Evolutionary conservation across 1,139 yeast genomes (phyloP), one percentile per base, ranked within the genome.

Genomic region (Hansenula lynferdii): DNA sequence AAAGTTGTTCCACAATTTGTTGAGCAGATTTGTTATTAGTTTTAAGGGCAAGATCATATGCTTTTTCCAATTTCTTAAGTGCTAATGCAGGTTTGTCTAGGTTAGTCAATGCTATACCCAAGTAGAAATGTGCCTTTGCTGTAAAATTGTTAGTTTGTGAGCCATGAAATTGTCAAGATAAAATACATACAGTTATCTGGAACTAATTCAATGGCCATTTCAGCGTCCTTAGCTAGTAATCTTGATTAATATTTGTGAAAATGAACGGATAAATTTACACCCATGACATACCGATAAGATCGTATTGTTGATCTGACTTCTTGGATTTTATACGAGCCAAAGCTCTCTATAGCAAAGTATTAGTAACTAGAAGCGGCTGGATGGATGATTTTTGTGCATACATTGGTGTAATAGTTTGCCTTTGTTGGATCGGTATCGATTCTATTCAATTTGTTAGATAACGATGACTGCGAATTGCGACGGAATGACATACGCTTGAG

Each of bases 201-300:
- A 30, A 61, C 61, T n/a, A 59, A 39, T 18, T 55, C 57, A 20
- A 66, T 35, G 4, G 70, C 66, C 21, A 43, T 42, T n/a, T 51
- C 46, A 36, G 65, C 58, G 42, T 67, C 71, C 3, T 45, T 52
- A 11, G 51, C 47, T 10, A 23, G 8, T 11, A 23, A 23, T n/a
- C n/a, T 31, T 39, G 22, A 29, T 28, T 10, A 20, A 11, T 18
- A 23, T 36, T 25, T 10, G 20, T 9, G 14, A 23, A 20, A n/a
- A 23, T 4, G 6, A 39, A 34, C 52, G 51, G 40, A 51, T 25
- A 38, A 22, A 50, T 61, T 44, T 55, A 50, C 22, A 28, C 33
- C 14, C 11, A 37, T 26, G 61, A 45, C 57, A 48, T 28, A 35
- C 37, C 21, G 12, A 37, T 27, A 5, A 19, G 28, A 12, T 21